Percentiles rank a stretch among this genome's conserved stretches.
Evolutionary conservation across 2,329 filamentous ascomycete species (phyloP).

Genomic region (Nigrospora osmanthi): DNA sequence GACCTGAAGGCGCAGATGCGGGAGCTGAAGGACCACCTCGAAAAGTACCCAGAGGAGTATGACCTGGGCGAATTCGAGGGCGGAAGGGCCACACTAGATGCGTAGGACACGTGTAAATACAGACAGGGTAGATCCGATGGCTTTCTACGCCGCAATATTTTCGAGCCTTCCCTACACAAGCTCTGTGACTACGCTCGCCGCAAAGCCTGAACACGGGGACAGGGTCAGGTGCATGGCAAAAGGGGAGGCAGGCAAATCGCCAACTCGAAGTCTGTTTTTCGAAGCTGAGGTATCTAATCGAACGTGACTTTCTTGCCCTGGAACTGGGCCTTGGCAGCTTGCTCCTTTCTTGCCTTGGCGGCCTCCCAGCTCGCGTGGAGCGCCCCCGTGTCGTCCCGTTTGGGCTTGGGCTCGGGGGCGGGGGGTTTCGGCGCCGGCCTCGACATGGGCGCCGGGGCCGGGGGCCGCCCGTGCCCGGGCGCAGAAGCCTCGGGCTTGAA

Average conservation of each 20-base stretch:
- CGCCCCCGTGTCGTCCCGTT: constrained; percentile 39
- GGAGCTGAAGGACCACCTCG: constrained; percentile 66
- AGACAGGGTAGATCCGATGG: no score
- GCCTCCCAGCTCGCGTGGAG: constrained; percentile 61
- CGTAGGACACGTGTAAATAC: constrained; percentile 8
- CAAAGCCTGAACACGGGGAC: no score
- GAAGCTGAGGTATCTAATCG: constrained; percentile 30
- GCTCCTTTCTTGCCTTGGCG: constrained; percentile 53
- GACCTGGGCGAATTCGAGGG: constrained; percentile 71
- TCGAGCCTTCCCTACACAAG: no score
- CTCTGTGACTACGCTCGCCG: no score
- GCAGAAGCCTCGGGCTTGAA: constrained; percentile 1
- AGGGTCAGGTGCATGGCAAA: no score
- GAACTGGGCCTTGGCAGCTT: constrained; percentile 42
- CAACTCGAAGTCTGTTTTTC: no score
- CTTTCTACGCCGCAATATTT: no score
- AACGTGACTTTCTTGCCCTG: constrained; percentile 52
- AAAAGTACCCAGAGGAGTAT: constrained; percentile 88
- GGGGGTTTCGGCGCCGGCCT: constrained; percentile 11
- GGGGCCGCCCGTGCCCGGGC: constrained; percentile 8
- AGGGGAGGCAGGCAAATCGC: no score
- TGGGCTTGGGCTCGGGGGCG: constrained; percentile 16
- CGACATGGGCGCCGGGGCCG: constrained; percentile 12
- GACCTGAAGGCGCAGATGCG: constrained; percentile 69
- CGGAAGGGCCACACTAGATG: constrained; percentile 56